A percentile compares a stretch with the other conserved stretches of the same genome.
Evolutionary conservation across 2,329 filamentous ascomycete genomes (phyloP).

Genomic region (Fusarium sp.): DNA sequence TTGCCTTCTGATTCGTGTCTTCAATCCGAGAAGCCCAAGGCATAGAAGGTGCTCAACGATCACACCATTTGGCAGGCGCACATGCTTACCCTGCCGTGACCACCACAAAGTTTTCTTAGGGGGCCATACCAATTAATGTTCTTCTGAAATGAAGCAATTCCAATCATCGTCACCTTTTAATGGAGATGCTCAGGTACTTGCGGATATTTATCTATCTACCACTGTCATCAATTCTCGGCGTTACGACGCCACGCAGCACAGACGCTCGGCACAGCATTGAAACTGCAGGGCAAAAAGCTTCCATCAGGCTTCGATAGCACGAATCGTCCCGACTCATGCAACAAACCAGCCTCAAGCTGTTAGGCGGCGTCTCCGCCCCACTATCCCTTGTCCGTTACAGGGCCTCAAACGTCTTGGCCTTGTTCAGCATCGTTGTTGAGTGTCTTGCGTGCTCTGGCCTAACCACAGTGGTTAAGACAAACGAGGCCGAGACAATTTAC

Average conservation of each 20-base stretch:
- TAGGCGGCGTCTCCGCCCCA: constrained; percentile 38
- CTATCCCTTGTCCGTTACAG: constrained; percentile 18
- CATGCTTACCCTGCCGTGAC: not conserved
- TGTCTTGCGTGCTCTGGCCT: constrained; percentile 25
- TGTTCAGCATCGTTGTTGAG: constrained; percentile 7
- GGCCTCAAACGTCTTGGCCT: constrained; percentile 11
- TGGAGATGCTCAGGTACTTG: not conserved
- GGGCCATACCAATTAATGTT: not conserved
- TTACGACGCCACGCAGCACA: constrained; percentile 32
- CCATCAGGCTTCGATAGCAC: constrained; percentile 44
- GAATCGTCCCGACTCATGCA: constrained; percentile 39
- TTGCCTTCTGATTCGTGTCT: not conserved
- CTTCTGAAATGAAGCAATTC: constrained; percentile 3
- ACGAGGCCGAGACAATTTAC: constrained; percentile 15
- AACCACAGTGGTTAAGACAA: constrained; percentile 7
- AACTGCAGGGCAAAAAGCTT: constrained; percentile 40
- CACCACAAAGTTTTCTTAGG: not conserved
- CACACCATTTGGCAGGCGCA: not conserved
- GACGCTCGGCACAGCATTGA: constrained; percentile 26
- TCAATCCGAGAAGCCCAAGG: not conserved
- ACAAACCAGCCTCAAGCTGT: constrained; percentile 34
- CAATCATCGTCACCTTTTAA: not conserved
- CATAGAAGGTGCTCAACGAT: not conserved
- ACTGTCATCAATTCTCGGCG: constrained; percentile 28
- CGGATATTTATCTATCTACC: not conserved